Conservation (phyloP, 2,329 filamentous ascomycete species). For the Phaeophleospora eucalypticola region DNA sequence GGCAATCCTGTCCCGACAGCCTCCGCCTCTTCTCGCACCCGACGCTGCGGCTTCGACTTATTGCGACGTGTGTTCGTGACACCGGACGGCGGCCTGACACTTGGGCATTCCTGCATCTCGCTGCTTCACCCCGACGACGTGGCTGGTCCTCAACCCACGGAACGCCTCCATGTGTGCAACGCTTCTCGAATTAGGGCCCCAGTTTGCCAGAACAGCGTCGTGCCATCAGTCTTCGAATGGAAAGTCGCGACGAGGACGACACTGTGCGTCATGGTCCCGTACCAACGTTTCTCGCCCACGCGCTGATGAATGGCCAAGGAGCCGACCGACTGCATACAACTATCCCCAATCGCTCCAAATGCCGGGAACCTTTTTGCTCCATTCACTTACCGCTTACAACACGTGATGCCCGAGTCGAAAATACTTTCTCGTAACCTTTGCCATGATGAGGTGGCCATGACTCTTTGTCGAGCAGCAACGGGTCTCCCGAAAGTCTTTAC, state of each 20-base stretch:
- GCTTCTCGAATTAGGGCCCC: background rate
- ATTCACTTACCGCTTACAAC: conserved; percentile 1
- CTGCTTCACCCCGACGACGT: background rate
- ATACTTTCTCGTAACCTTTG: background rate
- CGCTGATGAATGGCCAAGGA: background rate
- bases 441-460: no score
- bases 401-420: no score
- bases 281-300: background rate
- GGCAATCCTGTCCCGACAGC: background rate
- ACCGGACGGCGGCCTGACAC: background rate
- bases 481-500: no score
- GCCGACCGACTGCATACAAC: background rate
- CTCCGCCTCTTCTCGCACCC: background rate
- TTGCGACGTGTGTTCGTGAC: background rate
- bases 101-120: background rate
- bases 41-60: background rate
- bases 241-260: background rate
- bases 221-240: background rate
- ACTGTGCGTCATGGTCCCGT: background rate
- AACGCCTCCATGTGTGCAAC: background rate
- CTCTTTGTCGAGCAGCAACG: no score
- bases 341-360: background rate
- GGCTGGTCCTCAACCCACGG: background rate
- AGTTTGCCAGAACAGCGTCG: background rate
- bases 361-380: background rate